Conservation (phyloP, 495 filamentous ascomycete genomes). For the Tuber microsphaerosporum region DNA sequence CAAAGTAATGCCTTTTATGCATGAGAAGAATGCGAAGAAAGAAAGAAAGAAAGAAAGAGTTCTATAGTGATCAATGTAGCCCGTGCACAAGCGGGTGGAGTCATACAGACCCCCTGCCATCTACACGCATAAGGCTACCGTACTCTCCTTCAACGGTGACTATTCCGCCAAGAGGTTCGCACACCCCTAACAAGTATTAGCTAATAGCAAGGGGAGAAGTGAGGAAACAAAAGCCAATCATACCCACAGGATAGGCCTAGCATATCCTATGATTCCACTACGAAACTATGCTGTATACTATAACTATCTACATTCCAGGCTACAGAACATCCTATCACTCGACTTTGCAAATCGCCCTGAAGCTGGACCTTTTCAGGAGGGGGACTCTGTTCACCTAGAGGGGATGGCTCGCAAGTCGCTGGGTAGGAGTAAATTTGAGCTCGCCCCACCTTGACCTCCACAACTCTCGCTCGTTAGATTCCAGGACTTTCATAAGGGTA, state of each 20-base stretch:
- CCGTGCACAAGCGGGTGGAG: not conserved
- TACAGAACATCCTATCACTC: not conserved
- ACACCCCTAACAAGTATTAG: not conserved
- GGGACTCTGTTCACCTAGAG: not conserved
- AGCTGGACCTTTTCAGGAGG: no score
- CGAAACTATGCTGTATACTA: not conserved
- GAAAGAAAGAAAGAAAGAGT: not conserved
- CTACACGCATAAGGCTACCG: fast-evolving
- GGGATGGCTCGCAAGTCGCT: not conserved
- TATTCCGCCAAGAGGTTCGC: not conserved
- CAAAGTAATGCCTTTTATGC: not conserved
- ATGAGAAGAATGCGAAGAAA: no score
- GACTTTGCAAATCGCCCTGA: not conserved
- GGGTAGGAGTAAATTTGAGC: not conserved
- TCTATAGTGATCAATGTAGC: not conserved
- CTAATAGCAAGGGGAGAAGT: no score
- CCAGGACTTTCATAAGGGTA: not conserved
- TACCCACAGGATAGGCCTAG: not conserved
- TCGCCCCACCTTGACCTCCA: no score
- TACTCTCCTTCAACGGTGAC: not conserved
- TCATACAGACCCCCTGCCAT: not conserved
- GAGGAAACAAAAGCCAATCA: not conserved
- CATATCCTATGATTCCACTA: not conserved
- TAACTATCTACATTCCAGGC: not conserved
- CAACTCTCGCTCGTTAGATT: not conserved